Evolutionary conservation across 225 moss, liverwort and hornwort genomes (phyloP).

Genomic region (Physcomitrium patens): DNA sequence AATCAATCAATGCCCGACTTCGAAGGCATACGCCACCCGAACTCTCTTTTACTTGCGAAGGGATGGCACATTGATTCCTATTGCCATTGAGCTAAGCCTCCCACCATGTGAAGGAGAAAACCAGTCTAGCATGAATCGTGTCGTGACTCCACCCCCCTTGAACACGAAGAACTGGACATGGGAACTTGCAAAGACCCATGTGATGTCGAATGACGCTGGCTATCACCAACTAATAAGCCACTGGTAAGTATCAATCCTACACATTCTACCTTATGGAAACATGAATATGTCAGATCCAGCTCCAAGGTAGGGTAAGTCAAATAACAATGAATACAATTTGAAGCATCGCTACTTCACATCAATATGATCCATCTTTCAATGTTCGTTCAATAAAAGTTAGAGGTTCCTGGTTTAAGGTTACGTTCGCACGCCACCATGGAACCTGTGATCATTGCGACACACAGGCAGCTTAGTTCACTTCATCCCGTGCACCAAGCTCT

Average conservation of each 20-base stretch:
- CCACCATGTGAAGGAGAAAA: slow-evolving; percentile 40
- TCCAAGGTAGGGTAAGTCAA: background rate
- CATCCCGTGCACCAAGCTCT: slow-evolving; percentile 67
- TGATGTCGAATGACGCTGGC: slow-evolving; percentile 63
- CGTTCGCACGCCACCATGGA: slow-evolving; percentile 70
- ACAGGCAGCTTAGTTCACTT: slow-evolving; percentile 67
- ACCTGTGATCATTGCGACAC: slow-evolving; percentile 66
- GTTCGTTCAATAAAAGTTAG: background rate
- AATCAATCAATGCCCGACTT: slow-evolving; percentile 50
- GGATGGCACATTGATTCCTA: slow-evolving; percentile 57
- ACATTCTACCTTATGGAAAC: background rate
- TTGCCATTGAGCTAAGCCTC: slow-evolving; percentile 72
- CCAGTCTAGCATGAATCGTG: slow-evolving; percentile 35
- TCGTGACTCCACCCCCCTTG: slow-evolving; percentile 47
- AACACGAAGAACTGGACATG: slow-evolving; percentile 57
- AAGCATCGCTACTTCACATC: background rate
- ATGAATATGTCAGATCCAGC: background rate
- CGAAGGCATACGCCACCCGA: slow-evolving; percentile 65
- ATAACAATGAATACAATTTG: background rate
- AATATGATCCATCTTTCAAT: background rate
- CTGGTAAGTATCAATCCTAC: slow-evolving; percentile 47
- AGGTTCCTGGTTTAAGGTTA: slow-evolving; percentile 41
- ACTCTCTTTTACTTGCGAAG: slow-evolving; percentile 52
- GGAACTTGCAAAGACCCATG: slow-evolving; percentile 74
- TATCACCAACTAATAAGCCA: slow-evolving; percentile 79